A percentile compares a stretch with the other conserved stretches of the same genome.
phyloP scores from a whole-genome alignment of 2,329 filamentous ascomycete species.

The Neofusicoccum laricinum region DNA sequence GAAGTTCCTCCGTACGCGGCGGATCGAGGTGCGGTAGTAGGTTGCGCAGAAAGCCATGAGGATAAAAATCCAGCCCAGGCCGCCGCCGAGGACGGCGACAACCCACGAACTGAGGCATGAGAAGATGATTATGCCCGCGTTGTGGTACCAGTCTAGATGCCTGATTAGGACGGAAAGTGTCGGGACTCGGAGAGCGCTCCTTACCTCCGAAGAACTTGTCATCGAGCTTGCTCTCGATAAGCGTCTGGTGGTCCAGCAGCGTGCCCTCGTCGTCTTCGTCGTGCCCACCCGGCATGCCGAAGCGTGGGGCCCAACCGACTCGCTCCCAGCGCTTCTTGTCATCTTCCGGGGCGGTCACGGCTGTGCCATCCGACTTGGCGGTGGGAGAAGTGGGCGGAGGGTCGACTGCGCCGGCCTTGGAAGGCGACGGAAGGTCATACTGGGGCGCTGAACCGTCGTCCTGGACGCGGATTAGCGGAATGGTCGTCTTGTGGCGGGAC shows the following conservation, averaged over 20 bases:
- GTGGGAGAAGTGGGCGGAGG: slow-evolving; percentile 48
- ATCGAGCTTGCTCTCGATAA: slow-evolving; percentile 76
- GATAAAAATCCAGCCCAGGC: slow-evolving; percentile 87
- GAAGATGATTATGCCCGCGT: slow-evolving; percentile 89
- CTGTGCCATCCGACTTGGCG: slow-evolving; percentile 22
- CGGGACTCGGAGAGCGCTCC: neutral
- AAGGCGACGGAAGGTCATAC: slow-evolving; percentile 75
- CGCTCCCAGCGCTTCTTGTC: slow-evolving; percentile 47
- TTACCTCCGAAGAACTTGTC: slow-evolving; percentile 87
- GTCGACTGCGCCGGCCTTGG: slow-evolving; percentile 66
- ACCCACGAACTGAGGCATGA: slow-evolving; percentile 90
- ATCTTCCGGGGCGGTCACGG: slow-evolving; percentile 44
- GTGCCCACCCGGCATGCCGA: slow-evolving; percentile 57
- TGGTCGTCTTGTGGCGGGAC: slow-evolving; percentile 11
- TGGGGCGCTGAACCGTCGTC: slow-evolving; percentile 66
- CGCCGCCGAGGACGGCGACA: slow-evolving; percentile 82
- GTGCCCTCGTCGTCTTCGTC: slow-evolving; percentile 56
- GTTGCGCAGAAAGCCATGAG: slow-evolving; percentile 90
- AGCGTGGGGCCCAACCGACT: slow-evolving; percentile 86
- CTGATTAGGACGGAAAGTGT: neutral
- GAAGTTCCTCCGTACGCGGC: slow-evolving; percentile 91
- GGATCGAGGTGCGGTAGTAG: slow-evolving; percentile 94
- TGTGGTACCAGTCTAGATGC: slow-evolving; percentile 88
- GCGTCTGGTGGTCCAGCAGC: slow-evolving; percentile 82
- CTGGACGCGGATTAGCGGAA: slow-evolving; percentile 27